Evolutionary conservation across 257 asterid genomes (phyloP), one percentile per base, ranked within the genome.

Genomic region (Solanum peruvianum): DNA sequence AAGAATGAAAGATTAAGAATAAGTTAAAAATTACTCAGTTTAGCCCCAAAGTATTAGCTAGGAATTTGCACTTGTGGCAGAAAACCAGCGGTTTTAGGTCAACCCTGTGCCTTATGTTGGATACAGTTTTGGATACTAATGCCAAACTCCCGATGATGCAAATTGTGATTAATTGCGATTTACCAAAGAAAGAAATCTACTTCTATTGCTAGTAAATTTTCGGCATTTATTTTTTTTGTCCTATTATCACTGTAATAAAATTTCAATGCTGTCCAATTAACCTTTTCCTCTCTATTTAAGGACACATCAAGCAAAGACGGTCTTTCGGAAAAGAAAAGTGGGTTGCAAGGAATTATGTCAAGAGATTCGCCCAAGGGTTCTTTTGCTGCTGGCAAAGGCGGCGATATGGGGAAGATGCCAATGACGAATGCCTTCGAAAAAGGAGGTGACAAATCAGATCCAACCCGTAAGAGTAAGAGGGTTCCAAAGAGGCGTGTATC

Each of bases 401-500:
- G 90, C 83, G 95, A 91, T 39, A 91, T 83, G 85, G 94, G 95
- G 89, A 92, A 85, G 89, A 86, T 87, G 85, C 85, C 90, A 29
- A 82, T 81, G 23, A 91, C 85, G 90, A 91, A 91, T 86, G 82
- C 93, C 66, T 58, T 72, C 31, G 97, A 90, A 87, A 95, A 90
- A 82, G 92, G 89, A 49, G 92, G 91, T 13, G 96, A 94, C 86
- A 94, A 91, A 89, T 86, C 93, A 13, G 98, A 95, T 90, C 87
- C 93, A 56, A 96, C 92, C 87, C 98, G 99, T 85, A 97, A 96
- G 92, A 97, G 98, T 94, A 95, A 88, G 93, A 91, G 98, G 91
- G 93, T 87, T 37, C 98, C 96, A 45, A 97, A 95, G 91, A 93
- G 88, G 89, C 98, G 98, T 84, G 95, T 88, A 75, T 90, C 91